Conservation (phyloP, 768 basidiomycete species). For the Trametes gibbosa region DNA sequence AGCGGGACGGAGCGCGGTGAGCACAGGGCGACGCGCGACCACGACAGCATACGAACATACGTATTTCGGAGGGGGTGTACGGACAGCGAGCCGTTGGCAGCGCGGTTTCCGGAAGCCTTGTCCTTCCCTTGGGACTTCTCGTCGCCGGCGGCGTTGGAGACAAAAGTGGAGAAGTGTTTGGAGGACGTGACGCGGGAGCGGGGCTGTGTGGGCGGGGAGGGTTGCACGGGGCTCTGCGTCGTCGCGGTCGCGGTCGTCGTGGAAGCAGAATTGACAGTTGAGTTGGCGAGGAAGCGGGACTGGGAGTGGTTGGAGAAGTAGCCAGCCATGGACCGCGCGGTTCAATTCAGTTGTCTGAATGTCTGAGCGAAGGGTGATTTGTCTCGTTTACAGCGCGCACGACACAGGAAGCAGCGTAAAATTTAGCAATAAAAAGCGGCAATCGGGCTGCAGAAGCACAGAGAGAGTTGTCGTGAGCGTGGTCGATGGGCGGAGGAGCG, state of each 20-base stretch:
- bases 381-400: neutral
- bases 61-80: constrained; percentile 83
- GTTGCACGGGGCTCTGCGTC: constrained; percentile 25
- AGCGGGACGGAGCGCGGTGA: constrained; percentile 6
- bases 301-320: constrained; percentile 85
- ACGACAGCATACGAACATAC: constrained; percentile 65
- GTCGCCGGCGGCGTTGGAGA: constrained; percentile 41
- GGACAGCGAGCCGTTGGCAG: constrained; percentile 37
- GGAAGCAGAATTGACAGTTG: constrained; percentile 21
- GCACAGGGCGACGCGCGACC: constrained; percentile 18
- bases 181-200: constrained; percentile 57
- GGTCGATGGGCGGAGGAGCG: constrained; percentile 9
- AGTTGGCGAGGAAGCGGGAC: constrained; percentile 65
- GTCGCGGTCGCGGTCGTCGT: constrained; percentile 21
- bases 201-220: constrained; percentile 22
- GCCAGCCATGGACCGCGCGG: constrained; percentile 34
- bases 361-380: neutral
- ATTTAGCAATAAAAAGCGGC: constrained; percentile 5
- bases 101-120: constrained; percentile 33
- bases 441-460: neutral
- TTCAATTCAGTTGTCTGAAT: neutral
- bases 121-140: constrained; percentile 46
- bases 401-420: neutral
- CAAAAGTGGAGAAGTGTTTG: constrained; percentile 71
- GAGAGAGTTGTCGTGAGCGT: neutral